Conservation (phyloP, 2,329 filamentous ascomycete genomes). For the Fusarium sp. region DNA sequence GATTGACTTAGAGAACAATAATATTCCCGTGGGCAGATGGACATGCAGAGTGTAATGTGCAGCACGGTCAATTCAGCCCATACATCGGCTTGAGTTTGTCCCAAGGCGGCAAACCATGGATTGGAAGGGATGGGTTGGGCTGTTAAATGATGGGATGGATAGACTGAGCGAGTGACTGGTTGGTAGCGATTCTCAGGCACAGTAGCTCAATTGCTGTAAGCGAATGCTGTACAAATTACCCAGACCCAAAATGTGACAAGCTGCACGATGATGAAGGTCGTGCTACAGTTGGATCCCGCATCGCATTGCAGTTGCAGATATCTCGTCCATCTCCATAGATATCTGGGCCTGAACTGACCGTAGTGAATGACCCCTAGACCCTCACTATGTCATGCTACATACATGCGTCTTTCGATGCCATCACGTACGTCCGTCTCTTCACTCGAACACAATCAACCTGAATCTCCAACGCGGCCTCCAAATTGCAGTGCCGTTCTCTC, state of each 20-base stretch:
- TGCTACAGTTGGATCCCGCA: constrained; percentile 35
- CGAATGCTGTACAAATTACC: too few species aligned
- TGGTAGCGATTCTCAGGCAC: constrained; percentile 41
- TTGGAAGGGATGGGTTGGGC: constrained; percentile 27
- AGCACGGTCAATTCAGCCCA: neutral
- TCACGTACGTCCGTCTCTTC: neutral
- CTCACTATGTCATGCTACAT: neutral
- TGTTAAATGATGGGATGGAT: constrained; percentile 18
- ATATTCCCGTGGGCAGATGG: constrained; percentile 16
- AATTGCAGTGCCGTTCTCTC: constrained; percentile 5
- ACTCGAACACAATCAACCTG: constrained; percentile 9
- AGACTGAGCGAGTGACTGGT: constrained; percentile 20
- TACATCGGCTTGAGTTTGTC: constrained; percentile 11
- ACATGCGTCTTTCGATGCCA: neutral
- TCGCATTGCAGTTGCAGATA: constrained; percentile 27
- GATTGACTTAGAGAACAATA: neutral
- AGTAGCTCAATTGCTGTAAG: constrained; percentile 21
- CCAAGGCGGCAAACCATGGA: constrained; percentile 29
- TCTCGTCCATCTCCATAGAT: neutral
- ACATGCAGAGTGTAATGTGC: constrained; percentile 1
- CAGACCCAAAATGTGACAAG: constrained; percentile 30
- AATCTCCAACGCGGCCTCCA: constrained; percentile 22
- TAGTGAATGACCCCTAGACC: neutral
- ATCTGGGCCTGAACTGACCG: constrained; percentile 18
- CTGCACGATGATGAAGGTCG: constrained; percentile 45